These are phyloP conservation scores for Hippophae gyantsensis DNA, from an alignment of 306 rosid genomes.

Conservation along the genomic window DNA sequence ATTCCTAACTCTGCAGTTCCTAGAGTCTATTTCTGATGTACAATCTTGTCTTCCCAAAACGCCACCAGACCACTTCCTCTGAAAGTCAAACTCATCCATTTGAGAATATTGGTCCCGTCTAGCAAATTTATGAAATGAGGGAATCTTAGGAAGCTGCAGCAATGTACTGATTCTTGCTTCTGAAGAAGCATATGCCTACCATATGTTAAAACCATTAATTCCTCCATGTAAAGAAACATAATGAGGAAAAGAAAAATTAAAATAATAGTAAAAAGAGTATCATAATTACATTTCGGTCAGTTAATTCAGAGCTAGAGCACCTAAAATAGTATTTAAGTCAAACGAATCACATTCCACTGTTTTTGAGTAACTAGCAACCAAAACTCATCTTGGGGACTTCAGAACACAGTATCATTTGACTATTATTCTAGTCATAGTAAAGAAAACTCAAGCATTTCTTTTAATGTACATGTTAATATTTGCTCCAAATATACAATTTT, in stretches of 20 bases:
- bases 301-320: too few relatives aligned
- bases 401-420: too few relatives aligned
- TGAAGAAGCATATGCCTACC: slow-evolving; percentile 91
- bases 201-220: slow-evolving; percentile 15
- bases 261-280: too few relatives aligned
- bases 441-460: too few relatives aligned
- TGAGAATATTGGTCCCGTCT: slow-evolving; percentile 65
- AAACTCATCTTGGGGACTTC: too few relatives aligned
- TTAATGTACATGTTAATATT: too few relatives aligned
- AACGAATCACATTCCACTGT: too few relatives aligned
- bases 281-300: too few relatives aligned
- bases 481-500: too few relatives aligned
- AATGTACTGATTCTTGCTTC: slow-evolving; percentile 65
- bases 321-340: too few relatives aligned
- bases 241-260: neutral
- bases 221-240: neutral
- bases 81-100: slow-evolving; percentile 67
- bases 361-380: too few relatives aligned
- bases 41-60: slow-evolving; percentile 89
- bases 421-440: too few relatives aligned
- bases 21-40: slow-evolving; percentile 88
- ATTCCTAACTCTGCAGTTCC: slow-evolving; percentile 92
- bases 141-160: slow-evolving; percentile 95
- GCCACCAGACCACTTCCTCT: slow-evolving; percentile 80
- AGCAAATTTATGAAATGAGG: slow-evolving; percentile 94